Base-by-base conservation (phyloP, 2,329 filamentous ascomycete species). In the Botrytis porri region DNA sequence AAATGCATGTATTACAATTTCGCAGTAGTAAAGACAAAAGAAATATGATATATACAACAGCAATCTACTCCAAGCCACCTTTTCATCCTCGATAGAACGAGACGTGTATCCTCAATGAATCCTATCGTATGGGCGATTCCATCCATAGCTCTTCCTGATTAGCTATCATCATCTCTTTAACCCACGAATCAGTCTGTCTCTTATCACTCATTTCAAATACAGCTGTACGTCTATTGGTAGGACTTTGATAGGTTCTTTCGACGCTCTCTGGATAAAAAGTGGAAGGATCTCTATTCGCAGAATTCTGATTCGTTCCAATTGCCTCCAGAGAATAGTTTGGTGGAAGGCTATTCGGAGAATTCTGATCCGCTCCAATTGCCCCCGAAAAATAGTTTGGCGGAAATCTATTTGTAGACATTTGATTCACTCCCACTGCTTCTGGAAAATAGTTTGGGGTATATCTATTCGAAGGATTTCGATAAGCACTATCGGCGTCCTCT, bases 91-190 rank as follows among this genome's bases (percentile, higher is more conserved):
- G 18, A 9, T 29, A 20, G 2, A 63, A 63, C 37, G n/a, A 61
- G 6, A 61, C 3, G 32, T 25, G 20, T 1, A 18, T 20, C 41
- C 62, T 9, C 43, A 16, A 12, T 10, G 0, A 16, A 16, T 8
- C 43, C 25, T 54, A 66, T 14, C 32, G 64, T 39, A 54, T 54
- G 18, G 43, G 64, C 8, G 64, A 54, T 32, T 66, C 64, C 64
- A 66, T 66, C 43, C 64, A 66, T 18, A 66, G 10, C 10, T 41
- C 64, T 48, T 54, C 48, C 25, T 57, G 64, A 57, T 66, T 54
- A 39, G 32, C 48, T 32, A 18, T 18, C 64, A 39, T 66, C 64
- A 66, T 66, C 16, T 51, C 32, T 9, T 54, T n/a, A 66, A 54
- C 64, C 45, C 64, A 66, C 16, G 64, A 54, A 66, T 54, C 43